These are phyloP conservation scores for Hansenula sp. DNA, from an alignment of 1,139 yeast species.

Conservation along the genomic window DNA sequence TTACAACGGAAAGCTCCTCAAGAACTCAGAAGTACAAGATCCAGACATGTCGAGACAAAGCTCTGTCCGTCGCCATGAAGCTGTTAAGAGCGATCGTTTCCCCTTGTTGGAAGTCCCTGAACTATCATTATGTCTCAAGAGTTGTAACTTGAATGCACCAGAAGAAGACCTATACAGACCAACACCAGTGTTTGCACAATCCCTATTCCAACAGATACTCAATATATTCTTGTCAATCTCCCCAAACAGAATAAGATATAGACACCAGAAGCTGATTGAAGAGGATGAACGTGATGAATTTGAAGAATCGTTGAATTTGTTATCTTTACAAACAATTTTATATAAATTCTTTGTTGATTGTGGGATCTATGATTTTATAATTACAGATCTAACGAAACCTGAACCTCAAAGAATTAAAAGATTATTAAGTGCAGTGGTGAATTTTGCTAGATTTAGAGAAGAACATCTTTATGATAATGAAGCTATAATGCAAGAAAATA, in stretches of 20 bases:
- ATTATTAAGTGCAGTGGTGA: conserved; percentile 76
- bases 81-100: conserved; percentile 34
- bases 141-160: conserved; percentile 58
- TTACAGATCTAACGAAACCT: conserved; percentile 68
- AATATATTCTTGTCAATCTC: conserved; percentile 67
- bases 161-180: conserved; percentile 67
- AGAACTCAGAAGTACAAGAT: too few species aligned
- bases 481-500: conserved; percentile 52
- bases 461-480: conserved; percentile 70
- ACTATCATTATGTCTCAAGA: conserved; percentile 54
- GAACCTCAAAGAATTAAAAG: conserved; percentile 62
- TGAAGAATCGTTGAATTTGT: conserved; percentile 37
- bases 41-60: conserved; percentile 4
- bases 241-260: conserved; percentile 35
- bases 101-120: conserved; percentile 68
- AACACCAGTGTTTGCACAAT: conserved; percentile 54
- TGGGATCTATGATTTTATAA: conserved; percentile 73
- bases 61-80: conserved; percentile 4
- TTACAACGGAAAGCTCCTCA: too few species aligned
- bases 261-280: conserved; percentile 15
- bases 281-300: conserved; percentile 30
- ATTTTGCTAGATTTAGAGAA: conserved; percentile 81
- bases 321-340: conserved; percentile 57
- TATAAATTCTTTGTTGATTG: conserved; percentile 62
- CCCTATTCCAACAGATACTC: conserved; percentile 65